Conservation (phyloP, 2,329 filamentous ascomycete genomes). For the Trichophyton equinum region DNA sequence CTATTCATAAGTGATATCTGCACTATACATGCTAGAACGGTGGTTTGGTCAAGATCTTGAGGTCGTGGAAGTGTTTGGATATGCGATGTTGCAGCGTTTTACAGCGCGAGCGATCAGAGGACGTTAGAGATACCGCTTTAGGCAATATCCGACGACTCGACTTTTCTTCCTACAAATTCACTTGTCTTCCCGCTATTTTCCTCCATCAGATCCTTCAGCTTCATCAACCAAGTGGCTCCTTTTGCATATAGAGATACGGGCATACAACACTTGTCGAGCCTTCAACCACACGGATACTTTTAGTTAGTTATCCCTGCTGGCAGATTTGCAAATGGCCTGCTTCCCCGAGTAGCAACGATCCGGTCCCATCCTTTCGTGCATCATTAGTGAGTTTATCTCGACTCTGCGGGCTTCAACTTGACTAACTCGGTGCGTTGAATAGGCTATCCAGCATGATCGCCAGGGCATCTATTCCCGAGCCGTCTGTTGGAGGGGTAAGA, state of each 20-base stretch:
- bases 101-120: background rate
- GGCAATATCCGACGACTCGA: background rate
- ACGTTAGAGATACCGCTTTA: background rate
- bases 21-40: background rate
- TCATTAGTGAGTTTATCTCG: no score
- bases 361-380: background rate
- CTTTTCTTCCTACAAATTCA: background rate
- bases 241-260: no score
- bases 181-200: background rate
- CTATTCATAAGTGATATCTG: no score
- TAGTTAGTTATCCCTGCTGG: background rate
- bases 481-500: background rate
- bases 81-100: background rate
- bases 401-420: background rate
- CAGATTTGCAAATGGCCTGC: background rate
- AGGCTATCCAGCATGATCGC: background rate
- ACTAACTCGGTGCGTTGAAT: background rate
- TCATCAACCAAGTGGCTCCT: no score
- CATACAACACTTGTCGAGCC: background rate
- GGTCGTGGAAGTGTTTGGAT: background rate
- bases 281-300: background rate
- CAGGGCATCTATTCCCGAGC: background rate
- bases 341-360: background rate
- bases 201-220: background rate
- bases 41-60: background rate